These are phyloP conservation scores for Leishmania guyanensis DNA, from an alignment of 208 protist species.

Conservation along the genomic window DNA sequence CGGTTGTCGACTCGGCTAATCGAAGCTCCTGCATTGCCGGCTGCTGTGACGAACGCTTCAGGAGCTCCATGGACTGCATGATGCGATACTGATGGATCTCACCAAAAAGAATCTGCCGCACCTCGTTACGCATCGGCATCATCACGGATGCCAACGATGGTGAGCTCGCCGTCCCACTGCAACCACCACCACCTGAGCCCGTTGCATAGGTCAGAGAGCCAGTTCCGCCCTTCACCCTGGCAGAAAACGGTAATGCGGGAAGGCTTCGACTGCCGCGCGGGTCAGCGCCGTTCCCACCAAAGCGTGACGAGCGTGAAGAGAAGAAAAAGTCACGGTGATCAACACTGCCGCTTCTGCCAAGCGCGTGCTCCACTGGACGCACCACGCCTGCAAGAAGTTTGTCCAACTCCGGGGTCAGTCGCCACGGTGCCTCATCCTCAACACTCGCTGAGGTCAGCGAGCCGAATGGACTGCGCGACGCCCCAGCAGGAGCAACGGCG, in stretches of 20 bases:
- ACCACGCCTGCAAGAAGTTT: constrained; percentile 28
- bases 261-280: background rate
- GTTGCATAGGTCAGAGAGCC: background rate
- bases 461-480: background rate
- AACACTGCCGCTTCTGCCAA: constrained; percentile 4
- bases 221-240: background rate
- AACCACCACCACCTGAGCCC: background rate
- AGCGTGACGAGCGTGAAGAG: constrained; percentile 5
- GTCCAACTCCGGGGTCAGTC: constrained; percentile 51
- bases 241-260: background rate
- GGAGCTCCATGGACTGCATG: constrained; percentile 15
- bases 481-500: background rate
- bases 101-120: constrained; percentile 49
- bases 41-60: constrained; percentile 5
- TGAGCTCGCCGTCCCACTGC: background rate
- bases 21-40: background rate
- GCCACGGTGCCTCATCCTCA: constrained; percentile 37
- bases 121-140: constrained; percentile 46
- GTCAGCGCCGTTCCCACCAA: background rate
- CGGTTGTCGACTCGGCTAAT: background rate
- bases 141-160: constrained; percentile 18
- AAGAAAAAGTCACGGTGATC: background rate
- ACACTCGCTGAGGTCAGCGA: background rate
- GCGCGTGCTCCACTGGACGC: constrained; percentile 25
- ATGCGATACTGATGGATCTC: constrained; percentile 54